Conservation (phyloP, 2,329 filamentous ascomycete species). For the Blastomyces emzantsi region DNA sequence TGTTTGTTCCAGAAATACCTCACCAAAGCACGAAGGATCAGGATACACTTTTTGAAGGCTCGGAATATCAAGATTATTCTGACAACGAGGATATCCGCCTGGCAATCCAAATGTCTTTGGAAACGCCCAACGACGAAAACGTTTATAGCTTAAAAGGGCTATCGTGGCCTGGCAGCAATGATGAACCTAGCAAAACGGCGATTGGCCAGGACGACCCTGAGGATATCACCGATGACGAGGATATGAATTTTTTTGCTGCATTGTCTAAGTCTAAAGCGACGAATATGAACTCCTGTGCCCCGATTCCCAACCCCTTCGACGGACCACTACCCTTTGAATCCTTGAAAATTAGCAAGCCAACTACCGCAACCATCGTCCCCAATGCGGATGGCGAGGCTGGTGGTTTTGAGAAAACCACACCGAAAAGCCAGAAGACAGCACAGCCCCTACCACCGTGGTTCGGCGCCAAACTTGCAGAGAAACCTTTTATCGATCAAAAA, state of each 20-base stretch:
- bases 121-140: conserved; percentile 35
- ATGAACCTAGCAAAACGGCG: conserved; percentile 10
- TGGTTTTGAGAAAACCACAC: conserved; percentile 52
- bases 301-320: conserved; percentile 52
- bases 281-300: conserved; percentile 29
- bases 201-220: not conserved
- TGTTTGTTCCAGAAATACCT: conserved; percentile 46
- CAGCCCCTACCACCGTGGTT: conserved; percentile 42
- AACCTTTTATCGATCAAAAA: conserved; percentile 27
- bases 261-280: conserved; percentile 61
- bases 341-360: conserved; percentile 55
- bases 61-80: conserved; percentile 29
- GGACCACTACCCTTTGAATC: conserved; percentile 87
- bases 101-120: conserved; percentile 78
- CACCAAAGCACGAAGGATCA: conserved; percentile 37
- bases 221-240: conserved; percentile 53
- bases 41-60: conserved; percentile 51
- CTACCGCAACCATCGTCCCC: not conserved
- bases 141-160: conserved; percentile 31
- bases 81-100: conserved; percentile 68
- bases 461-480: conserved; percentile 26
- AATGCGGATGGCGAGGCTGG: conserved; percentile 49
- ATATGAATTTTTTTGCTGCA: conserved; percentile 66
- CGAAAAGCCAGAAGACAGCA: conserved; percentile 20
- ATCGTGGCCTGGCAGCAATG: conserved; percentile 27